These are phyloP conservation scores for Xanthoconium stramineum DNA, from an alignment of 768 basidiomycete species.

Conservation along the genomic window DNA sequence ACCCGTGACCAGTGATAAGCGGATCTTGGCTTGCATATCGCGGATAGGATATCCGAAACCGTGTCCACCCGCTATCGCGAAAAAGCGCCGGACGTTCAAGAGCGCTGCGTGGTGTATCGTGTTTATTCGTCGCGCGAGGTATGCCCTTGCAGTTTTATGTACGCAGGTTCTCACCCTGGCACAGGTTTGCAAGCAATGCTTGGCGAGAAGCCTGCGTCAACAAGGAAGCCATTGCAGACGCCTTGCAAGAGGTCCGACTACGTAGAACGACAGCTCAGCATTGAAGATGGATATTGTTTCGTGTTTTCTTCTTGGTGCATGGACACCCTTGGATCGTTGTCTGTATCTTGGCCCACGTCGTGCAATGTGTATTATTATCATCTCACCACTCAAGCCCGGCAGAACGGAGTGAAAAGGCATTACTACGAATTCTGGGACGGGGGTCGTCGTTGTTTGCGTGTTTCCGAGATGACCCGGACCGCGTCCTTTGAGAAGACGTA, in stretches of 20 bases:
- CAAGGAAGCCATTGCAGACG: slow-evolving; percentile 60
- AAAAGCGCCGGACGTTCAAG: slow-evolving; percentile 52
- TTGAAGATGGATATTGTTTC: slow-evolving; percentile 7
- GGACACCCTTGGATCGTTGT: slow-evolving; percentile 9
- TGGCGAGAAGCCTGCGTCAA: slow-evolving; percentile 65
- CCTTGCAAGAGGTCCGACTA: slow-evolving; percentile 68
- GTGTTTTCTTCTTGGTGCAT: not conserved
- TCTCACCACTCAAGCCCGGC: not conserved
- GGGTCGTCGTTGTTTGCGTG: slow-evolving; percentile 30
- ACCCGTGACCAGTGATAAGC: slow-evolving; percentile 50
- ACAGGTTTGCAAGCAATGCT: slow-evolving; percentile 54
- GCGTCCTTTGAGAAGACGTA: slow-evolving; percentile 76
- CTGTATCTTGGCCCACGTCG: slow-evolving; percentile 15
- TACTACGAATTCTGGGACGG: slow-evolving; percentile 17
- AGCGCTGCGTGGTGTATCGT: slow-evolving; percentile 53
- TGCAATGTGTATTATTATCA: slow-evolving; percentile 21
- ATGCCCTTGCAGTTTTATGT: slow-evolving; percentile 23
- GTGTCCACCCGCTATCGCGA: slow-evolving; percentile 34
- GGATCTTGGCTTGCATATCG: slow-evolving; percentile 73
- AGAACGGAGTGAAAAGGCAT: not conserved
- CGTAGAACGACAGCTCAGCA: slow-evolving; percentile 34
- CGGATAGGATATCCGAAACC: slow-evolving; percentile 63
- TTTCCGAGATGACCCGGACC: slow-evolving; percentile 54
- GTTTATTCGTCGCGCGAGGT: slow-evolving; percentile 68
- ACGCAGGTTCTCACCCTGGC: slow-evolving; percentile 8